Evolutionary conservation across 2,329 filamentous ascomycete genomes (phyloP), one percentile per base, ranked within the genome.

Genomic region (Helicocarpus griseus): DNA sequence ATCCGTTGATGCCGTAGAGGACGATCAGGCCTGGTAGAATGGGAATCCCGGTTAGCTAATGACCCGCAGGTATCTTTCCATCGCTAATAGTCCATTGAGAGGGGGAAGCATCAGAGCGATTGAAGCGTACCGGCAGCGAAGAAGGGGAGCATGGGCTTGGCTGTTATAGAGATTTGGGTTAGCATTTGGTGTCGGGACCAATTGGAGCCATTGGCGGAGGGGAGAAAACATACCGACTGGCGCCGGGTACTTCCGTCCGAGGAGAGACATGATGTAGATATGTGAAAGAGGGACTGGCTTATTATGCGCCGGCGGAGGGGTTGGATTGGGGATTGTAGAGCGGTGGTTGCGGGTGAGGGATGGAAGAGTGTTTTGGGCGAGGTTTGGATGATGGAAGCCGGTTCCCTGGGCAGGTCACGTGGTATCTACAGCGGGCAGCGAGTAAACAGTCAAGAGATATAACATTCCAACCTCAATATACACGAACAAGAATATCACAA

Each of bases 101-200:
- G 33, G 9, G 24, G 35, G 31, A 17, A 8, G 17, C 19, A 7
- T 26, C n/a, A 7, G 24, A 46, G 44, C 13, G 31, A 17, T 40
- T 54, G 50, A 43, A 50, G 78, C 87, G 69, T 93, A 95, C 91
- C 89, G 71, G 91, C 91, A 73, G 80, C 79, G 79, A 90, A 93
- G 82, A 97, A 97, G 63, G 91, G 91, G 72, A 82, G 83, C 84
- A 94, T 84, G 64, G 91, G 89, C 79, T 82, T 81, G 77, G 88
- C 91, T 97, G 69, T 70, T 66, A 44, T 11, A 50, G 52, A 54
- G 51, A 60, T 52, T 19, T 5, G 5, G 52, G 64, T 70, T 56
- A 67, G 62, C 61, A 60, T 54, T 55, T 53, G 55, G 57, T 63
- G 53, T 53, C 51, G 9, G 22, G 19, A 45, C 9, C 31, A 38